Evolutionary conservation across 2,329 filamentous ascomycete species (phyloP), one percentile per base, ranked within the genome.

Genomic region (Trichoderma sp.): DNA sequence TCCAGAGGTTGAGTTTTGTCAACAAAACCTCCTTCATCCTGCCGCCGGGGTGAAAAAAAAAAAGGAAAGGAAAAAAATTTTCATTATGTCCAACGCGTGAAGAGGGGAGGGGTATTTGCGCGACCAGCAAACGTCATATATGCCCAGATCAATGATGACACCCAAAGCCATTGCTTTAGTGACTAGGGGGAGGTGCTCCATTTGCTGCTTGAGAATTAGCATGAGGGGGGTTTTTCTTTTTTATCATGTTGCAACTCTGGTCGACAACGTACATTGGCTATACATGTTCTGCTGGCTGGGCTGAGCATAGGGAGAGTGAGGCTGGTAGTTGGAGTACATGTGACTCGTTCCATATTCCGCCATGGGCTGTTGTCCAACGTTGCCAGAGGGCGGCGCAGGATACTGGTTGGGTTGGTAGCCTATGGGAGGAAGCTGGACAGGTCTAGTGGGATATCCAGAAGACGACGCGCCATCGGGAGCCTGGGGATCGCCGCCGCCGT

Each of bases 401-500:
- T 93, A 93, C 73, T 90, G 88, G 68, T 83, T 76, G 34, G 87
- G 83, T 74, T 90, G 87, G 74, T 93, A 94, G 13, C 89, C 89
- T 74, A 93, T 92, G 2, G 91, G 91, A 54, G 91, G 91, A 34
- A 93, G 82, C 74, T 92, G 91, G 67, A 87, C 84, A 19, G 81
- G 76, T 52, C 89, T 84, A 56, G 86, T 84, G 72, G 84, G 76
- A 80, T 90, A 84, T 54, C 81, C 85, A 77, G 80, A 88, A 78
- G 79, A 83, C 56, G 77, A 82, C 56, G 82, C 75, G 35, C 77
- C 80, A 67, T 80, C 78, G 5, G 74, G 72, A 25, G 76, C 78
- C 54, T 85, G 82, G 73, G 84, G 77, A 72, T 86, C 83, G 0
- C 77, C 71, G 3, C 78, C 81, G 66, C 82, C 82, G 60, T 84